Evolutionary conservation across 2,329 filamentous ascomycete species (phyloP).

Genomic region (Lachnellula willkommii): DNA sequence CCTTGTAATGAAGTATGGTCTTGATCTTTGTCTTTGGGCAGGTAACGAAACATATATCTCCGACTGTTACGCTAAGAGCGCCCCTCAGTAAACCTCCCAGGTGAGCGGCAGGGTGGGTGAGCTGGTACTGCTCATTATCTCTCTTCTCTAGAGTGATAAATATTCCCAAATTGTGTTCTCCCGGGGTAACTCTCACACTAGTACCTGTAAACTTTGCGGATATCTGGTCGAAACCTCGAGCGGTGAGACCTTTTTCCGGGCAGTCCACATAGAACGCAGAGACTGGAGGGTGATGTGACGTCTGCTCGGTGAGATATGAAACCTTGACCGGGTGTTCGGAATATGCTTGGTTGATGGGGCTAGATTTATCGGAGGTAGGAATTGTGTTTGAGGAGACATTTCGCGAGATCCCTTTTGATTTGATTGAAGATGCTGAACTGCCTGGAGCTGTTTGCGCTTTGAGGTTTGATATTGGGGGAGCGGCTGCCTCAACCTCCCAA

Average conservation of each 20-base stretch:
- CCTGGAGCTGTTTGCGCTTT: conserved; percentile 14
- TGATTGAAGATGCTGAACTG: conserved; percentile 28
- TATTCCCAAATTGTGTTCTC: conserved; percentile 91
- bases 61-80: conserved; percentile 82
- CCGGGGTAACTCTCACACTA: conserved; percentile 83
- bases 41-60: conserved; percentile 81
- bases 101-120: conserved; percentile 91
- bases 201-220: conserved; percentile 97
- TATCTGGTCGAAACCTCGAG: conserved; percentile 90
- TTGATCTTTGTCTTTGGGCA: conserved; percentile 90
- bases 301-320: conserved; percentile 95
- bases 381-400: conserved; percentile 19
- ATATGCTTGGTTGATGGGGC: conserved; percentile 21
- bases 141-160: conserved; percentile 81
- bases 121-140: conserved; percentile 84
- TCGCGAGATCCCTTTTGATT: conserved; percentile 23
- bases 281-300: conserved; percentile 93
- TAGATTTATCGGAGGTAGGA: conserved; percentile 8
- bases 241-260: conserved; percentile 81
- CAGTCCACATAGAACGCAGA: conserved; percentile 94
- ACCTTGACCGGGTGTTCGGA: conserved; percentile 58
- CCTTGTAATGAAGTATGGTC: conserved; percentile 84
- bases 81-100: conserved; percentile 83
- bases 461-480: conserved; percentile 51
- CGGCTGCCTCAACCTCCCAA: conserved; percentile 83